Evolutionary conservation across 129 eudicot genomes (phyloP), one percentile per base, ranked within the genome.

Genomic region (Helichrysum umbraculigerum): DNA sequence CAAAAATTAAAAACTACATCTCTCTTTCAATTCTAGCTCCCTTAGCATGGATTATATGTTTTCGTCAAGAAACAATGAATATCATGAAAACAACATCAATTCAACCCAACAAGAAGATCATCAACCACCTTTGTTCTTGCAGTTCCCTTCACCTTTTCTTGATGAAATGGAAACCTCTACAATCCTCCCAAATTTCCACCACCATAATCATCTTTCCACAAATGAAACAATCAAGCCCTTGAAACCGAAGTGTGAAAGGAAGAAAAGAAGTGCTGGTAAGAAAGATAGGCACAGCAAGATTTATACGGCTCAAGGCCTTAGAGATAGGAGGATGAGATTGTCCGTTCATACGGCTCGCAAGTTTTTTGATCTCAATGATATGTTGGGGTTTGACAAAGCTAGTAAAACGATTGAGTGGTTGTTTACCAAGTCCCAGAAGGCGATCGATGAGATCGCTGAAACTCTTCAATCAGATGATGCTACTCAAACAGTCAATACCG

Each of bases 381-480:
- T 79, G 84, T 51, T 87, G 61, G 88, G 91, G 41, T 87, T 84
- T 34, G 91, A 87, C 15, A 87, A 87, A 70, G 88, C 91, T 5
- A 87, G 91, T 51, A 87, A 87, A 77, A 87, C 91, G 16, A 84
- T 87, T 2, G 91, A 84, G 71, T 87, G 91, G 91, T 81, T 87
- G 56, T 87, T 87, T 58, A 4, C 76, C 80, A 84, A 84, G 64
- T 87, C 91, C 71, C 79, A 81, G 54, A 76, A 79, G 25, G 91
- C 86, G 50, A 87, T 87, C 17, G 81, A 84, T 60, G 82, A 84
- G 67, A 74, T 87, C 76, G 62, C 78, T 12, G 62, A 71, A 25
- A 61, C 44, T 33, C 37, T 58, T 64, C 25, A 66, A 34, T 63
- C 81, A 6, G 66, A 76, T 28, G 63, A 76, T 54, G 72, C 61